These are phyloP conservation scores for Crepidotus variabilis DNA, from an alignment of 768 basidiomycete species.

Conservation along the genomic window DNA sequence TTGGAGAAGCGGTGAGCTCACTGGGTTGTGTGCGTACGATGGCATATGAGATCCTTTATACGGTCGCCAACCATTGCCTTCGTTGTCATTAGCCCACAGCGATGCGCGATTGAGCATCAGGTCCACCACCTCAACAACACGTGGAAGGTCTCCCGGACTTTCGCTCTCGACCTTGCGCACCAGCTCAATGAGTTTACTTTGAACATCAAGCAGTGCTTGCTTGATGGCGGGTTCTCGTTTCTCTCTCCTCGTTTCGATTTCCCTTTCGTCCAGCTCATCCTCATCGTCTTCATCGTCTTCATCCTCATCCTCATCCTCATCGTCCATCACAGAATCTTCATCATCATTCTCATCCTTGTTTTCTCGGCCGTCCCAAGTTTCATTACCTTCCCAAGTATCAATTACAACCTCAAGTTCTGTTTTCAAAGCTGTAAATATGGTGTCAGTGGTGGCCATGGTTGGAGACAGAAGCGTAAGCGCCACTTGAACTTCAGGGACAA, in stretches of 20 bases:
- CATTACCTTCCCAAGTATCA: no score
- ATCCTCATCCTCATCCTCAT: background rate
- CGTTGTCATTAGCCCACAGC: background rate
- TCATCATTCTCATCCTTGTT: no score
- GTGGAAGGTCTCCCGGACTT: background rate
- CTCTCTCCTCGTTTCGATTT: background rate
- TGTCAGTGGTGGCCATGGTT: no score
- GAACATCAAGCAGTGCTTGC: background rate
- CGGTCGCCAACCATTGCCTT: background rate
- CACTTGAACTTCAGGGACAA: no score
- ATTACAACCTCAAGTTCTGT: no score
- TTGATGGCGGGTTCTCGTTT: background rate
- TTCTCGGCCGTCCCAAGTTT: no score
- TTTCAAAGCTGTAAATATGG: no score
- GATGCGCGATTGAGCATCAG: background rate
- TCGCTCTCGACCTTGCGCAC: background rate
- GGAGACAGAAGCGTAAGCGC: no score
- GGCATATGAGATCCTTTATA: background rate
- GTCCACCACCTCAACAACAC: background rate
- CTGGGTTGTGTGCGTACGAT: slow-evolving; percentile 4
- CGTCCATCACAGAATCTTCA: no score
- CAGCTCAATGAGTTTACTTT: background rate
- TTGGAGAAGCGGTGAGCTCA: background rate
- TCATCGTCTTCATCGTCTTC: background rate
- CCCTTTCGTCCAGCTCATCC: background rate